Percentiles rank a stretch among this genome's conserved stretches.
phyloP scores from a whole-genome alignment of 2,329 filamentous ascomycete genomes.

The Talaromyces sp. region DNA sequence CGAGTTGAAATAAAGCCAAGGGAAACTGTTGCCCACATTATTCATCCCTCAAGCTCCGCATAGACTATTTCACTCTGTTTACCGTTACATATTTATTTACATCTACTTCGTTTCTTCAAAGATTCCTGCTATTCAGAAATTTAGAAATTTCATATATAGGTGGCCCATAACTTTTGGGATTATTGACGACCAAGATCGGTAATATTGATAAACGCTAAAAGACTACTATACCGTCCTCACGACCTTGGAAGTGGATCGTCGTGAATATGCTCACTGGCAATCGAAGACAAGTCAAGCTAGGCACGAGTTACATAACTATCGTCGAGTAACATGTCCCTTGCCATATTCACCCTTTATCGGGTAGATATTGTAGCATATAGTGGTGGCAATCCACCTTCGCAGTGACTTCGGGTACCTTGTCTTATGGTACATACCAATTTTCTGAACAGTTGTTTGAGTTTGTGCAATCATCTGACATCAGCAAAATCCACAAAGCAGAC shows the following conservation, averaged over 20 bases:
- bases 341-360: neutral
- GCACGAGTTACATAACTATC: neutral
- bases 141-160: too few species aligned
- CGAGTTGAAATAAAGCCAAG: neutral
- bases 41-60: neutral
- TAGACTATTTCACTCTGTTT: neutral
- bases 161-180: too few species aligned
- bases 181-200: too few species aligned
- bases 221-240: too few species aligned
- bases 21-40: neutral
- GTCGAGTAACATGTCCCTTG: neutral
- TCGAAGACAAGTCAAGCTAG: neutral
- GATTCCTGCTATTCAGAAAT: too few species aligned
- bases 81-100: too few species aligned
- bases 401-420: too few species aligned
- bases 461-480: constrained; percentile 18
- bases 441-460: neutral
- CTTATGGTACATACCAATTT: too few species aligned
- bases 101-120: too few species aligned
- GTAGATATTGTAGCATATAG: neutral
- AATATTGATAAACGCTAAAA: too few species aligned
- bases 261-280: neutral
- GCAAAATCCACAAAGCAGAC: constrained; percentile 34
- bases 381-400: too few species aligned
- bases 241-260: too few species aligned